Evolutionary conservation across 768 basidiomycete genomes (phyloP).

Genomic region (Boletus coccyginus): DNA sequence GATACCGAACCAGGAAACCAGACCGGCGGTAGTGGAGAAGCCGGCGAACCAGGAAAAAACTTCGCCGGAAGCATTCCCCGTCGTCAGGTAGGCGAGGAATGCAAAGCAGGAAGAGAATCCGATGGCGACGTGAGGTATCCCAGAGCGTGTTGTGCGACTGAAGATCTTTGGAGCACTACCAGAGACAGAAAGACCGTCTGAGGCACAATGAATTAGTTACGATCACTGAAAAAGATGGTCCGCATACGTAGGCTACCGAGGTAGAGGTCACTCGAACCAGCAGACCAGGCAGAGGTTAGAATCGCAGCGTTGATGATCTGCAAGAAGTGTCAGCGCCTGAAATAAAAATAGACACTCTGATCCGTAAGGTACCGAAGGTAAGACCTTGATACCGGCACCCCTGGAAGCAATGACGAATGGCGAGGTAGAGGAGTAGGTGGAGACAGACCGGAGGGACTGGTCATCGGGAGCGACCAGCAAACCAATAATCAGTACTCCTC

Average conservation of each 20-base stretch:
- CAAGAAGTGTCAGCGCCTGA: too few relatives aligned
- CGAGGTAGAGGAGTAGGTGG: slow-evolving; percentile 11
- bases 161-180: slow-evolving; percentile 56
- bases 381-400: too few relatives aligned
- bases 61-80: slow-evolving; percentile 31
- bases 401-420: too few relatives aligned
- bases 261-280: too few relatives aligned
- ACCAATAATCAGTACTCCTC: too few relatives aligned
- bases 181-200: slow-evolving; percentile 50
- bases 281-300: too few relatives aligned
- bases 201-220: slow-evolving; percentile 7
- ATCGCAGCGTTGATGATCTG: too few relatives aligned
- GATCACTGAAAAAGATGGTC: background rate
- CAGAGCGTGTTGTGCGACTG: slow-evolving; percentile 32
- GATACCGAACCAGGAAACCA: slow-evolving; percentile 45
- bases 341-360: too few relatives aligned
- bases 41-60: slow-evolving; percentile 43
- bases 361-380: too few relatives aligned
- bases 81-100: slow-evolving; percentile 40
- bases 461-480: too few relatives aligned
- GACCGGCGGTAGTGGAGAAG: slow-evolving; percentile 37
- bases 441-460: too few relatives aligned
- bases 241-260: too few relatives aligned
- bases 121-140: slow-evolving; percentile 46
- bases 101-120: slow-evolving; percentile 28